phyloP scores from a whole-genome alignment of 345 rosid genomes.

The Acer campestre region DNA sequence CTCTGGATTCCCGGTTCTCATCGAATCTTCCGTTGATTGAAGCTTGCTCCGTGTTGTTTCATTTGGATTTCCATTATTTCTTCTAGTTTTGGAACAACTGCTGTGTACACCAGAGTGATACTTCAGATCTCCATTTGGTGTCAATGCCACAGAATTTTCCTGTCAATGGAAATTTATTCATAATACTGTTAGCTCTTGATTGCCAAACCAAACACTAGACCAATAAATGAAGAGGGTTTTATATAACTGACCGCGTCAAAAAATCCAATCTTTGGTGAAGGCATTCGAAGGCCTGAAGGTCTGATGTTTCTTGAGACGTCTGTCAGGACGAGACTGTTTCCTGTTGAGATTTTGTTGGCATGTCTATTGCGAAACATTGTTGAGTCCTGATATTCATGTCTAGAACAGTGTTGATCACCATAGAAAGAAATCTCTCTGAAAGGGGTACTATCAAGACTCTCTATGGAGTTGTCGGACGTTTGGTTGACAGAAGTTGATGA shows the following conservation, averaged over 20 bases:
- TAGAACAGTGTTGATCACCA: neutral
- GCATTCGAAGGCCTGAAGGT: slow-evolving; percentile 46
- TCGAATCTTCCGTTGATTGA: slow-evolving; percentile 11
- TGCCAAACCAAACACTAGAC: neutral
- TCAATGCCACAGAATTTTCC: slow-evolving; percentile 24
- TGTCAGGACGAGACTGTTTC: slow-evolving; percentile 10
- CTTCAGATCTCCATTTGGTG: slow-evolving; percentile 25
- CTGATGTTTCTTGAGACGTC: slow-evolving; percentile 19
- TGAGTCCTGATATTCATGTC: slow-evolving; percentile 17
- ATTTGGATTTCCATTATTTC: neutral
- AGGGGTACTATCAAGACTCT: neutral
- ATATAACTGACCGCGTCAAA: slow-evolving; percentile 43
- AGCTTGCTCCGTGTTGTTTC: slow-evolving; percentile 23
- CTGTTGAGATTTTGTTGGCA: neutral
- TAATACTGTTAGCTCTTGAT: neutral
- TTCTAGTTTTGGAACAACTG: slow-evolving; percentile 17
- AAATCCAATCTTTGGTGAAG: slow-evolving; percentile 53
- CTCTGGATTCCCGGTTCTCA: slow-evolving; percentile 7
- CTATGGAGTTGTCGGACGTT: slow-evolving; percentile 8
- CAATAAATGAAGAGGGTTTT: too few species aligned
- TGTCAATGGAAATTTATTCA: neutral
- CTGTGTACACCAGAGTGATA: slow-evolving; percentile 21
- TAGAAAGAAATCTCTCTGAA: slow-evolving; percentile 11
- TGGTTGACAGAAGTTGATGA: slow-evolving; percentile 20
- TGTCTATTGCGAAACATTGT: slow-evolving; percentile 3